Evolutionary conservation across 768 basidiomycete species (phyloP).

Genomic region (Pilatotrama ljubarskyi): DNA sequence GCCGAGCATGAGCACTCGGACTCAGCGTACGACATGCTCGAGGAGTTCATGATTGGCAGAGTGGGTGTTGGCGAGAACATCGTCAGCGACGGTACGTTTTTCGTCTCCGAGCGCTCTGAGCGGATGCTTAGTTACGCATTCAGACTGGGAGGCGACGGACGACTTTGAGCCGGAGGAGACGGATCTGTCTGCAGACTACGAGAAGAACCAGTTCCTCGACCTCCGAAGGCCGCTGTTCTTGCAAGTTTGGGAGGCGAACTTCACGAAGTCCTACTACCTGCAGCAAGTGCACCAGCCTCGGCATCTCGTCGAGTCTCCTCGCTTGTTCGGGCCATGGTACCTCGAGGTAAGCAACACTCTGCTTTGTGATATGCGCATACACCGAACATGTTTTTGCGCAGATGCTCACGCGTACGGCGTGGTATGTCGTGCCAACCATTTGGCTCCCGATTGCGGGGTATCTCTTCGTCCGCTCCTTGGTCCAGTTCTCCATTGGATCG

Average conservation of each 20-base stretch:
- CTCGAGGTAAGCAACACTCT: slow-evolving; percentile 62
- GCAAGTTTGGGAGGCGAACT: slow-evolving; percentile 89
- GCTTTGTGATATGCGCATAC: not conserved
- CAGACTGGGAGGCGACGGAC: slow-evolving; percentile 91
- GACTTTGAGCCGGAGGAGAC: slow-evolving; percentile 93
- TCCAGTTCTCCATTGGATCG: slow-evolving; percentile 64
- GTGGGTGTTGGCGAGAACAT: slow-evolving; percentile 73
- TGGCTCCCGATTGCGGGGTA: slow-evolving; percentile 89
- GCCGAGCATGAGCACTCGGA: slow-evolving; percentile 87
- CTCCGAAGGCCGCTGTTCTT: slow-evolving; percentile 77
- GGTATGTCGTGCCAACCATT: slow-evolving; percentile 90
- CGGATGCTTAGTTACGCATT: slow-evolving; percentile 6
- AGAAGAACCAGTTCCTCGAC: slow-evolving; percentile 90
- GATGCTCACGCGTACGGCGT: slow-evolving; percentile 82
- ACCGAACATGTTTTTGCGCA: slow-evolving; percentile 29
- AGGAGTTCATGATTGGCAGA: slow-evolving; percentile 83
- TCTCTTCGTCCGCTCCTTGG: slow-evolving; percentile 76
- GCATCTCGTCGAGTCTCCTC: slow-evolving; percentile 78
- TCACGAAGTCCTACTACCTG: slow-evolving; percentile 94
- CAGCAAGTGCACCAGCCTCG: slow-evolving; percentile 97
- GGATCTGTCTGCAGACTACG: slow-evolving; percentile 75
- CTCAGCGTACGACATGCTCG: slow-evolving; percentile 88
- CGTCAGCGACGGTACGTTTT: slow-evolving; percentile 71
- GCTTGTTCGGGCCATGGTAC: slow-evolving; percentile 78
- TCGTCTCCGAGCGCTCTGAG: not conserved